A percentile compares a stretch with the other conserved stretches of the same genome.
These are phyloP conservation scores for Hypoxylon trugodes DNA, from an alignment of 495 filamentous ascomycete species.

Conservation along the genomic window DNA sequence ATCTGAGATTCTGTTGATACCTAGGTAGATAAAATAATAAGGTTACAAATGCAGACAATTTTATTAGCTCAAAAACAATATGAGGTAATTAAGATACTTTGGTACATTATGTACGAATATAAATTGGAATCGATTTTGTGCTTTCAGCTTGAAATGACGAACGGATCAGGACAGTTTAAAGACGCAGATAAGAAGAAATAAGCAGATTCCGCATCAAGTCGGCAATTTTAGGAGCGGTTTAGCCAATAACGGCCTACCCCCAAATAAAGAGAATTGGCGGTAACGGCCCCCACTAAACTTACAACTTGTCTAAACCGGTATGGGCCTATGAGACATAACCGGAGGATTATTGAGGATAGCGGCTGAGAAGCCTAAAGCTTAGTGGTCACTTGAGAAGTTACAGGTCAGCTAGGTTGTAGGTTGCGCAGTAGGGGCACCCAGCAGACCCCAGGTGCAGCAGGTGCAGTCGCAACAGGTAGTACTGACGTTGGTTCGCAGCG, in stretches of 20 bases:
- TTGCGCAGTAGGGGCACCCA: too few species aligned
- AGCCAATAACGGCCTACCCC: slow-evolving; percentile 13
- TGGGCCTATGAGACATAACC: slow-evolving; percentile 26
- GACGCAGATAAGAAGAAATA: not conserved
- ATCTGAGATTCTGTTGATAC: too few species aligned
- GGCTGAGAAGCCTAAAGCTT: slow-evolving; percentile 31
- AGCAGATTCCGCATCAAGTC: slow-evolving; percentile 17
- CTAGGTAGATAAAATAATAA: too few species aligned
- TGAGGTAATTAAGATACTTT: too few species aligned
- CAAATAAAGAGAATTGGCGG: slow-evolving; percentile 21
- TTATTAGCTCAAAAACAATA: not conserved
- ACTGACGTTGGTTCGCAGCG: slow-evolving; percentile 20
- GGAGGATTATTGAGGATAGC: slow-evolving; percentile 22
- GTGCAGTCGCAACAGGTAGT: not conserved
- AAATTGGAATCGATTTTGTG: slow-evolving; percentile 8
- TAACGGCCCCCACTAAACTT: slow-evolving; percentile 12
- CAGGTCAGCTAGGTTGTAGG: too few species aligned
- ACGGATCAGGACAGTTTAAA: not conserved
- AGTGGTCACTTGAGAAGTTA: slow-evolving; percentile 21
- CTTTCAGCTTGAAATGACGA: slow-evolving; percentile 28
- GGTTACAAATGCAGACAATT: not conserved
- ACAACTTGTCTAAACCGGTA: not conserved
- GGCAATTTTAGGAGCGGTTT: slow-evolving; percentile 33
- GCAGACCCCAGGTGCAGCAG: slow-evolving; percentile 9
- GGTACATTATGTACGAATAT: not conserved